Conservation (phyloP, 495 filamentous ascomycete genomes). For the Podospora bellae-mahoneyi region DNA sequence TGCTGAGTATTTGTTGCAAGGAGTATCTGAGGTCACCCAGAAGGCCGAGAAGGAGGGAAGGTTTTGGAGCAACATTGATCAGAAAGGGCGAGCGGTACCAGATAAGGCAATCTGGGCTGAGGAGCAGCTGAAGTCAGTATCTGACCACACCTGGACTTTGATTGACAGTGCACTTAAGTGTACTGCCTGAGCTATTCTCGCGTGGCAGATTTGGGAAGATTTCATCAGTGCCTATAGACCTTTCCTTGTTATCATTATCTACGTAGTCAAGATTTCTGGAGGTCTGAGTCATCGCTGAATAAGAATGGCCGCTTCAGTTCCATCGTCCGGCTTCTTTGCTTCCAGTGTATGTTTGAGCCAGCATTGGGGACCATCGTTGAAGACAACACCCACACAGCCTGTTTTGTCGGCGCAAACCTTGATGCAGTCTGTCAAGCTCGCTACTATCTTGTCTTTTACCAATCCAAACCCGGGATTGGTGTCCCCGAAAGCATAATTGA, state of each 20-base stretch:
- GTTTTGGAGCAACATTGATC: constrained; percentile 26
- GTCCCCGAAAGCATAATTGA: not conserved
- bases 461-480: not conserved
- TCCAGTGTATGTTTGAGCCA: not conserved
- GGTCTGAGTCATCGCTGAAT: not conserved
- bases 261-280: not conserved
- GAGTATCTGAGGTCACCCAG: constrained; percentile 7
- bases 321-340: not conserved
- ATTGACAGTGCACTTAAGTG: constrained; percentile 15
- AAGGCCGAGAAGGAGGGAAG: constrained; percentile 12
- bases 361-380: not conserved
- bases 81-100: constrained; percentile 19
- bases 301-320: not conserved
- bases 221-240: too few relatives aligned
- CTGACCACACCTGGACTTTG: constrained; percentile 19
- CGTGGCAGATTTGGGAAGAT: too few relatives aligned
- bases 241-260: not conserved
- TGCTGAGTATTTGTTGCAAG: constrained; percentile 21
- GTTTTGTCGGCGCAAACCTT: not conserved
- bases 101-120: constrained; percentile 22
- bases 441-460: not conserved
- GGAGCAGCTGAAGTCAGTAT: constrained; percentile 17
- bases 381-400: not conserved
- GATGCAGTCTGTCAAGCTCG: constrained; percentile 1
- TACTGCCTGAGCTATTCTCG: not conserved